A percentile compares a stretch with the other conserved stretches of the same genome.
Evolutionary conservation across 83 land plant species (phyloP).

Genomic region (Picea abies): DNA sequence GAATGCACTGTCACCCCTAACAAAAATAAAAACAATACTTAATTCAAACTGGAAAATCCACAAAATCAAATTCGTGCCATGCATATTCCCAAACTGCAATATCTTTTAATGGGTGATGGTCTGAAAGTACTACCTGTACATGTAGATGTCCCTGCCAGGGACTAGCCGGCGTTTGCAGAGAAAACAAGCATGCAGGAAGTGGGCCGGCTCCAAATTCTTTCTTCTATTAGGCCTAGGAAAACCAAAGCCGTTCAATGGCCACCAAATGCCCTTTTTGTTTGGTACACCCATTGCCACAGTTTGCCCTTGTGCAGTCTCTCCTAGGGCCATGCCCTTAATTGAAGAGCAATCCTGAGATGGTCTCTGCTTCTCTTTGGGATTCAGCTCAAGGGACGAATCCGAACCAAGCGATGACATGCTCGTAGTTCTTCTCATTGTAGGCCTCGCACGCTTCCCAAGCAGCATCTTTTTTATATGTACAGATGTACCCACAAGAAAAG

Average conservation of each 20-base stretch:
- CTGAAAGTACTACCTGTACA: constrained; percentile 50
- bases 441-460: constrained; percentile 11
- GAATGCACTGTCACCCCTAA: constrained; percentile 46
- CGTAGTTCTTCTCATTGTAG: constrained; percentile 12
- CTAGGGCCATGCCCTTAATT: not conserved
- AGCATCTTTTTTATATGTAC: not conserved
- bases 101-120: not conserved
- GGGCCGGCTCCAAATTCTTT: not conserved
- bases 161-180: constrained; percentile 53
- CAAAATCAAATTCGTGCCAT: not conserved
- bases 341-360: not conserved
- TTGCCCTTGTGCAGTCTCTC: not conserved
- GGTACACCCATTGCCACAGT: not conserved
- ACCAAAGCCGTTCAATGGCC: not conserved
- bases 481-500: not conserved
- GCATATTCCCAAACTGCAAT: not conserved
- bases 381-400: not conserved
- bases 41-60: not conserved
- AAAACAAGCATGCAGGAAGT: constrained; percentile 53
- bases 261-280: not conserved
- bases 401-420: constrained; percentile 12
- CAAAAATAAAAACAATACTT: not conserved
- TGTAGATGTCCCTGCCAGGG: constrained; percentile 67
- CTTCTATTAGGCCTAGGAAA: not conserved
- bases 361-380: constrained; percentile 10